Base-by-base conservation (phyloP, 805 yeast species). In the Candida boleticola region DNA sequence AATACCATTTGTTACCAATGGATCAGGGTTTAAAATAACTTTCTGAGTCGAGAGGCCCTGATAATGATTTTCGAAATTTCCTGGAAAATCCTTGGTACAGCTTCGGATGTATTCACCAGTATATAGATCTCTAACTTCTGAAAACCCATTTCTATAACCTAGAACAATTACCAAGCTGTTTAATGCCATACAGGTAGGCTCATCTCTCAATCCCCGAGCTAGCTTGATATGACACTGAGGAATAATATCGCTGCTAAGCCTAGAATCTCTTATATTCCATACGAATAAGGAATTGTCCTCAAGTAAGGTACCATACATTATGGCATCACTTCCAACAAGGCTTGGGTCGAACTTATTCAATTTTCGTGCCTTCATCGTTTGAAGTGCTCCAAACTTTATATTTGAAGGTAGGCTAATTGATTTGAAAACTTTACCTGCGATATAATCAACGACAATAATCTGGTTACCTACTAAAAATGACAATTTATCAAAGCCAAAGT, bases 121-220 rank as follows among this genome's bases (percentile, higher is more conserved):
- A 39, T 63, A 57, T 1, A 67, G 50, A 50, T 75, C 70, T 53
- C 71, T 70, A 14, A 74, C 35, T 39, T 70, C 68, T 21, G 67
- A 58, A 37, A 58, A 59, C 2, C 80, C 79, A 45, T 69, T 64
- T 43, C 57, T 66, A 1, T 73, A 71, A 0, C 76, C 74, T 5
- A 74, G 59, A 6, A 68, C 52, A 18, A 68, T 43, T 5, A 69
- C 55, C 0, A 60, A 43, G 40, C 68, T 54, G 46, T 67, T 68
- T 19, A 69, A 46, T 1, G 65, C 72, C 18, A 68, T 51, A 2
- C 57, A 14, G 10, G 35, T 48, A 9, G 40, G 25, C 51, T 43
- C 7, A 53, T 48, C 36, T 41, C 53, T 10, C 10, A 5, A 36
- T 19, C 2, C 40, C 6, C 18, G 25, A 9, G 39, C 39, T 19